Conservation (phyloP, 2,329 filamentous ascomycete species). For the Ceratocystis alfenasii region DNA sequence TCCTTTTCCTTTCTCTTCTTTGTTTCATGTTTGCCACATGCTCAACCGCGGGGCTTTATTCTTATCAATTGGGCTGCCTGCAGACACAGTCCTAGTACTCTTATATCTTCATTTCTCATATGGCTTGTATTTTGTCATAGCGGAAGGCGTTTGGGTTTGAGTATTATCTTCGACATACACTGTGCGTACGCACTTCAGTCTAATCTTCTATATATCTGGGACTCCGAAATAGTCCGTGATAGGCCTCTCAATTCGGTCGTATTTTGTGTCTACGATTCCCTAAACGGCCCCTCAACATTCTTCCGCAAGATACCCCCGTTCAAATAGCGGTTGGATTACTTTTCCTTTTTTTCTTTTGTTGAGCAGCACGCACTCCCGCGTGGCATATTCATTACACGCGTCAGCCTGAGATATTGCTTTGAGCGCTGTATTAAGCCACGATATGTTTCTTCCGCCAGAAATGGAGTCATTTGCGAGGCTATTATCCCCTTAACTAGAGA, state of each 20-base stretch:
- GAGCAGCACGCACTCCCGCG: background rate
- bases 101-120: slow-evolving; percentile 23
- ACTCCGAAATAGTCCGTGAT: slow-evolving; percentile 12
- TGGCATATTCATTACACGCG: too few species aligned
- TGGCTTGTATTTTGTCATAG: slow-evolving; percentile 34
- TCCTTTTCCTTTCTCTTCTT: slow-evolving; percentile 27
- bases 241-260: background rate
- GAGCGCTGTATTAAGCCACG: background rate
- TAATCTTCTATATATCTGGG: slow-evolving; percentile 38
- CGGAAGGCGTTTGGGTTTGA: slow-evolving; percentile 44
- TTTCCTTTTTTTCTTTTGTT: background rate
- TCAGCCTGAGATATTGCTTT: background rate
- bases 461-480: background rate
- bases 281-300: background rate
- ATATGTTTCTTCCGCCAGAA: background rate
- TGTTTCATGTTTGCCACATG: slow-evolving; percentile 23
- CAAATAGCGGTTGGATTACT: slow-evolving; percentile 1
- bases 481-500: background rate
- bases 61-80: slow-evolving; percentile 1
- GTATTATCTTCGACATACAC: slow-evolving; percentile 38
- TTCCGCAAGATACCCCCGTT: slow-evolving; percentile 8
- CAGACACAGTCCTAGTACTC: slow-evolving; percentile 10
- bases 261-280: background rate
- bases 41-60: slow-evolving; percentile 10
- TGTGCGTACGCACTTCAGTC: slow-evolving; percentile 35